Evolutionary conservation across 371 early-diverging fungal species (phyloP).

Genomic region (Encephalitozoon cuniculi): DNA sequence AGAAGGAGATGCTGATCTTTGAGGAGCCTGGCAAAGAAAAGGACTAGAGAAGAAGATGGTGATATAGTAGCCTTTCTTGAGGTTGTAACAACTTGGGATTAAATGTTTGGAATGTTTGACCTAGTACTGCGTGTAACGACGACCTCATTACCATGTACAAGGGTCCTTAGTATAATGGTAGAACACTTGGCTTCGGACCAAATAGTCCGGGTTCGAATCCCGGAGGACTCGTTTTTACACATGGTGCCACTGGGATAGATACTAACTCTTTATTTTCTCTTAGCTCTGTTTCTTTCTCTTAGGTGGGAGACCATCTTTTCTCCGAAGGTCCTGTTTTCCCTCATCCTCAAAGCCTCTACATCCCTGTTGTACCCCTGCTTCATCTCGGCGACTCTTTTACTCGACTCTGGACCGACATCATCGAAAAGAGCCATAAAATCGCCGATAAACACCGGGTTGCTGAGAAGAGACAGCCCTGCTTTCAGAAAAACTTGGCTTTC

Average conservation of each 20-base stretch:
- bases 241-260: background rate
- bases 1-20: background rate
- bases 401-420: background rate
- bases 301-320: background rate
- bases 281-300: background rate
- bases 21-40: background rate
- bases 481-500: constrained; percentile 11
- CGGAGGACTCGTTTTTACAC: background rate
- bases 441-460: background rate
- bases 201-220: constrained; percentile 15
- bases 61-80: background rate
- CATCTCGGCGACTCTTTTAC: background rate
- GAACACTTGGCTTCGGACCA: constrained; percentile 20
- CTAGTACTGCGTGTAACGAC: background rate
- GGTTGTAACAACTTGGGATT: background rate
- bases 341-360: background rate
- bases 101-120: background rate
- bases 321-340: constrained; percentile 3
- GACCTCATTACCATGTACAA: background rate
- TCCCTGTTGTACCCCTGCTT: background rate
- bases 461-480: background rate
- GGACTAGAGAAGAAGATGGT: background rate
- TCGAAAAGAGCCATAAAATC: constrained; percentile 17
- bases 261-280: constrained; percentile 8
- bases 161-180: constrained; percentile 16